A percentile compares a stretch with the other conserved stretches of the same genome.
phyloP scores from a whole-genome alignment of 2,329 filamentous ascomycete genomes.

The Monilinia fructicola region DNA sequence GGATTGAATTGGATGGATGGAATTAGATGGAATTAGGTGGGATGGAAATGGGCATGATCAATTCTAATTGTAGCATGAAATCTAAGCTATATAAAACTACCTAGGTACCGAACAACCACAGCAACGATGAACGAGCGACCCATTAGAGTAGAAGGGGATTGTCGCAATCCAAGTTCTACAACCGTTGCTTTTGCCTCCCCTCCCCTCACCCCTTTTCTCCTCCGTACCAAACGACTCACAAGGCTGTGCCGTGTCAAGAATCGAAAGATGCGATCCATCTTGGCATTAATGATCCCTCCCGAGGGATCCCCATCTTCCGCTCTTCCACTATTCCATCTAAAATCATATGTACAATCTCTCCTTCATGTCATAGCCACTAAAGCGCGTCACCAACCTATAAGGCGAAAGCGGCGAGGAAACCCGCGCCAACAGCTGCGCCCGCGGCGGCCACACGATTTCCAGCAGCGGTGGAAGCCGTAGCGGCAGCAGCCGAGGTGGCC shows the following conservation, averaged over 20 bases:
- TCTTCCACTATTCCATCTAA: not conserved
- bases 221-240: no score
- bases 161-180: not conserved
- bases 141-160: not conserved
- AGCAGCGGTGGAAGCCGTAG: conserved; percentile 21
- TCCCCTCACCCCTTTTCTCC: no score
- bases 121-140: conserved; percentile 1
- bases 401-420: conserved; percentile 31
- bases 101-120: no score
- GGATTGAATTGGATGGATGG: not conserved
- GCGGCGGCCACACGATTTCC: conserved; percentile 19
- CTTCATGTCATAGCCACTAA: not conserved
- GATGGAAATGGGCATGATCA: no score
- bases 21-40: no score
- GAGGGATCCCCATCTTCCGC: no score
- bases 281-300: not conserved
- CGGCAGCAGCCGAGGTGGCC: not conserved
- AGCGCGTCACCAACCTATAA: conserved; percentile 24
- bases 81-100: not conserved
- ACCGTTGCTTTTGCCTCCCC: not conserved
- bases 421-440: conserved; percentile 27
- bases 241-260: conserved; percentile 2
- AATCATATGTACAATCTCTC: not conserved
- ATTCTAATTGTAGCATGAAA: not conserved
- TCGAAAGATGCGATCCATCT: conserved; percentile 3